Evolutionary conservation across 192 early-diverging fungal species (phyloP), one percentile per base, ranked within the genome.

Genomic region (Coemansia sp.): DNA sequence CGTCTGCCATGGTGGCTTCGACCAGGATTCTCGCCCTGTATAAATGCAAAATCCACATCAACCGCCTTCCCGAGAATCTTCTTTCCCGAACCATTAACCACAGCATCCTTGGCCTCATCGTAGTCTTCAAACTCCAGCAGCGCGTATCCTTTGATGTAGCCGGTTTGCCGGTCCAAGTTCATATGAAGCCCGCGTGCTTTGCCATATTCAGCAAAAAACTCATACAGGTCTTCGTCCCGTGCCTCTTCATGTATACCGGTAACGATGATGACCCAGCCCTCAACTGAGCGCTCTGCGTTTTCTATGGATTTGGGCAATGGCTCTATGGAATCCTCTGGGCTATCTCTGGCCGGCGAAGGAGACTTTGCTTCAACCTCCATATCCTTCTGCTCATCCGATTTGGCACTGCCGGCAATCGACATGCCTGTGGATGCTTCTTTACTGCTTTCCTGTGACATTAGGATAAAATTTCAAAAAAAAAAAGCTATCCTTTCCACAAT

Each of bases 121-220:
- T 82, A 74, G 14, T 84, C 80, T 38, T 86, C 86, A 54, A 91
- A 98, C 75, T 98, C 93, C 16, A 96, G 69, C 40, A 98, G 71
- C 5, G 89, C 92, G 63, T 98, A 98, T 37, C 96, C 96, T 86
- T 98, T 98, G 67, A 94, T 91, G 59, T 87, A 98, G 60, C 96
- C 96, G 40, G 94, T 93, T 53, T 91, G 86, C 39, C 96, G 82
- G 81, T 98, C 93, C 46, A 96, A 72, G 65, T 96, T 98, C 58
- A 98, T 70, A 50, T 96, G 92, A 43, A 98, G 36, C 68, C 89
- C 88, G 70, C 93, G 91, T 46, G 94, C 85, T 15, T 83, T 83
- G n/a, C 96, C 96, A 80, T 79, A 96, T 43, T 96, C 94, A 19
- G 85, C 82, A 58, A 94, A 96, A 54, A 84, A 81, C 65, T 98